Evolutionary conservation across 176 grass and related monocot species (phyloP).

Genomic region (Puccinellia tenuiflora): DNA sequence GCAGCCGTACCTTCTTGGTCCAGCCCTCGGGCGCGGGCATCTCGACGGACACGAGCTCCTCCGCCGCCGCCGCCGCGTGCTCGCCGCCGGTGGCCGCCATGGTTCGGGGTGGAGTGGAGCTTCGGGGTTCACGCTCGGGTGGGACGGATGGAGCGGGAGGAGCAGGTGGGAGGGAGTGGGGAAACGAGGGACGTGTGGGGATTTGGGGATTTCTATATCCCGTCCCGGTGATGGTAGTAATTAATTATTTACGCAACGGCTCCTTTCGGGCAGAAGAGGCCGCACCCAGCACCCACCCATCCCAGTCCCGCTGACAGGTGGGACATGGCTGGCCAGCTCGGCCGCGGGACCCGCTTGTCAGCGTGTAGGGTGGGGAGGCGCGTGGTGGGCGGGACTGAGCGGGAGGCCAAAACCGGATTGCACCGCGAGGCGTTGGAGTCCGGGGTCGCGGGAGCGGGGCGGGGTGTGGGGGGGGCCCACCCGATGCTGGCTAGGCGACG

Average conservation of each 20-base stretch:
- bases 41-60: conserved; percentile 50
- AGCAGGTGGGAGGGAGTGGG: background rate
- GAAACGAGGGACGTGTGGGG: conserved; percentile 15
- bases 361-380: too few species aligned
- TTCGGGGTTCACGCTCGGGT: too few species aligned
- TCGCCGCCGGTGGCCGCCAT: conserved; percentile 25
- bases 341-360: too few species aligned
- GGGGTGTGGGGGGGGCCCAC: too few species aligned
- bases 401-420: conserved; percentile 34
- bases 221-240: background rate
- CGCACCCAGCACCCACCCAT: too few species aligned
- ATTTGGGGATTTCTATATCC: conserved; percentile 20
- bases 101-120: too few species aligned
- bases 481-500: background rate
- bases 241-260: background rate
- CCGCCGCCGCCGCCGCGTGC: background rate
- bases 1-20: conserved; percentile 55
- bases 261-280: too few species aligned
- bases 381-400: conserved; percentile 31
- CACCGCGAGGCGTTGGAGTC: conserved; percentile 11
- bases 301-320: too few species aligned
- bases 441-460: background rate
- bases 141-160: too few species aligned
- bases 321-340: too few species aligned
- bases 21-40: conserved; percentile 57